Evolutionary conservation across 116 monocot species (phyloP).

Genomic region (Iris pallida): DNA sequence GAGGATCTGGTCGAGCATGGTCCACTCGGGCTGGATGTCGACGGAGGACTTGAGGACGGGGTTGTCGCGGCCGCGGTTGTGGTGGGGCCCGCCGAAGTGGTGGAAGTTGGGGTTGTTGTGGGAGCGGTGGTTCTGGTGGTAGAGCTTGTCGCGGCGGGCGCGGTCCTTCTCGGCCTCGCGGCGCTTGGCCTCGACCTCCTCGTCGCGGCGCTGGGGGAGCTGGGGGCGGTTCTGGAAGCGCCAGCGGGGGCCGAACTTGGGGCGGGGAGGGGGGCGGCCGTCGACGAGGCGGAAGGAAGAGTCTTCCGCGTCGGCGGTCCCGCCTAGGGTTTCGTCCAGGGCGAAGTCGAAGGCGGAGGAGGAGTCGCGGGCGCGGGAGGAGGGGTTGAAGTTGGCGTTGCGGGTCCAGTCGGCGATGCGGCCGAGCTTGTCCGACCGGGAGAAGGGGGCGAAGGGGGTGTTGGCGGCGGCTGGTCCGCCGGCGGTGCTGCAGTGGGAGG

Average conservation of each 20-base stretch:
- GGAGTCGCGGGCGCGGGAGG: constrained; percentile 18
- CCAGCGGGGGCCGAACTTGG: constrained; percentile 90
- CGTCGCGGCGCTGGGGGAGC: constrained; percentile 88
- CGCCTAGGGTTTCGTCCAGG: constrained; percentile 23
- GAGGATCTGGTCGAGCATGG: constrained; percentile 93
- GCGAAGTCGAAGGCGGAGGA: constrained; percentile 79
- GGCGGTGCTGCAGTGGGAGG: constrained; percentile 4
- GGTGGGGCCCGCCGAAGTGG: background rate
- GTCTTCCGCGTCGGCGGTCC: constrained; percentile 47
- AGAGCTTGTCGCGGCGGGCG: constrained; percentile 75
- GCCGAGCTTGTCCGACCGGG: constrained; percentile 92
- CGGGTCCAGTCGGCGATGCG: constrained; percentile 95
- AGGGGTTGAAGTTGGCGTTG: constrained; percentile 25
- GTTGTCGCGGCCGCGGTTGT: constrained; percentile 38
- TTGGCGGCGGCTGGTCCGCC: background rate
- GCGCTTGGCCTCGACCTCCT: constrained; percentile 82
- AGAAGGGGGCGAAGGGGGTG: constrained; percentile 90
- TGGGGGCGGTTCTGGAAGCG: constrained; percentile 83
- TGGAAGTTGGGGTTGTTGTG: background rate
- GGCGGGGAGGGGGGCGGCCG: constrained; percentile 81
- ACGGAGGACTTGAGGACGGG: constrained; percentile 71
- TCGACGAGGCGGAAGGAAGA: constrained; percentile 87
- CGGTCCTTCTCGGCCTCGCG: constrained; percentile 93
- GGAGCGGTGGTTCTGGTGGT: constrained; percentile 28
- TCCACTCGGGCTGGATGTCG: constrained; percentile 98